Evolutionary conservation across 768 basidiomycete genomes (phyloP).

Genomic region (Suillus variegatus): DNA sequence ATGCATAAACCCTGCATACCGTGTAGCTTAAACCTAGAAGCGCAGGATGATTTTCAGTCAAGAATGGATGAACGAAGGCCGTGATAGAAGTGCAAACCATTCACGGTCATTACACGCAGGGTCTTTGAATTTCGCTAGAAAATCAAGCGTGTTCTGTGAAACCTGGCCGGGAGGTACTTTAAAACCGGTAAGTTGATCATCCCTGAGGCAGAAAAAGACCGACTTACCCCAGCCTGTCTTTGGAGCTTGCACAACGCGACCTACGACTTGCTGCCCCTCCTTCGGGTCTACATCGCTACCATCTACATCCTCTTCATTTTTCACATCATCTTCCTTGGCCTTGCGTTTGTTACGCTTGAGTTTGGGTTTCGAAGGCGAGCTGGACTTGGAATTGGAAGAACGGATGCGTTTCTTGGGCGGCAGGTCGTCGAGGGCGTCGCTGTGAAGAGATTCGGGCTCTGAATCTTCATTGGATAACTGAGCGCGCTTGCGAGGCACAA

Average conservation of each 20-base stretch:
- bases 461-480: constrained; percentile 10
- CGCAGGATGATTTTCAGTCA: background rate
- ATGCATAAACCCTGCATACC: too few relatives aligned
- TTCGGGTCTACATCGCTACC: constrained; percentile 48
- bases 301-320: constrained; percentile 19
- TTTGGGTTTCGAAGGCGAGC: constrained; percentile 21
- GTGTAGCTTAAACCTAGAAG: too few relatives aligned
- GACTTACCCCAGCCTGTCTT: too few relatives aligned
- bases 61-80: background rate
- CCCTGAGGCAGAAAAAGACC: too few relatives aligned
- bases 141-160: too few relatives aligned
- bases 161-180: too few relatives aligned
- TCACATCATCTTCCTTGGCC: constrained; percentile 3
- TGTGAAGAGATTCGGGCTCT: constrained; percentile 33
- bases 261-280: constrained; percentile 72
- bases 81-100: constrained; percentile 50
- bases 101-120: constrained; percentile 82
- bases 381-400: constrained; percentile 18
- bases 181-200: too few relatives aligned
- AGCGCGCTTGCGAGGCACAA: background rate
- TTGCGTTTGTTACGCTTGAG: constrained; percentile 21
- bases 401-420: constrained; percentile 23
- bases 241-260: constrained; percentile 77
- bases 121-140: constrained; percentile 67
- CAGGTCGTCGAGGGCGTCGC: constrained; percentile 46